phyloP scores from a whole-genome alignment of 768 basidiomycete species.

The Pulveroboletus sp. region DNA sequence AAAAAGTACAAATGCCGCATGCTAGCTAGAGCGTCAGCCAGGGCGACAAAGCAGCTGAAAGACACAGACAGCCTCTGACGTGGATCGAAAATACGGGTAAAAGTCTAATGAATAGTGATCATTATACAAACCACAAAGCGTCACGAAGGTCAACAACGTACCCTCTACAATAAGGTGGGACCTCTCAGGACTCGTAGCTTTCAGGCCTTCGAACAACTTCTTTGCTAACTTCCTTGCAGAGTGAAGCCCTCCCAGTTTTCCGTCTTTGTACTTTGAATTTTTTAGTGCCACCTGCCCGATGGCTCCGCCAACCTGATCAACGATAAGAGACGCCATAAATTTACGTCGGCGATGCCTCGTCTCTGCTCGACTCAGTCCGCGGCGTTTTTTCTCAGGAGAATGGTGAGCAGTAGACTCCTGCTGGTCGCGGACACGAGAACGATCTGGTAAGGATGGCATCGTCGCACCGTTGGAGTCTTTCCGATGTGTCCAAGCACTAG shows the following conservation, averaged over 20 bases:
- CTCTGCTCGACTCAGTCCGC: slow-evolving; percentile 22
- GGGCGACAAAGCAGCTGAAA: not conserved
- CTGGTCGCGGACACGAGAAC: slow-evolving; percentile 11
- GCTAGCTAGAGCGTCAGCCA: slow-evolving; percentile 33
- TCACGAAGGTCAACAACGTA: slow-evolving; percentile 21
- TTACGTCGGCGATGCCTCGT: slow-evolving; percentile 42
- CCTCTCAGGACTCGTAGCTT: slow-evolving; percentile 53
- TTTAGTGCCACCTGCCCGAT: slow-evolving; percentile 71
- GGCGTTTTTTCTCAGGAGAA: slow-evolving; percentile 9
- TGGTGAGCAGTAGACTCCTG: slow-evolving; percentile 9
- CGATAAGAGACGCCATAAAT: slow-evolving; percentile 60
- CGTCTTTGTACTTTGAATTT: slow-evolving; percentile 53
- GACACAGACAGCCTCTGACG: slow-evolving; percentile 57
- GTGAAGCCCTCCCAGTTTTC: slow-evolving; percentile 49
- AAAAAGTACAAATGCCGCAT: slow-evolving; percentile 64
- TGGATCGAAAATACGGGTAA: slow-evolving; percentile 67
- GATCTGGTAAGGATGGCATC: not conserved
- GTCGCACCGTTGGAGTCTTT: slow-evolving; percentile 11
- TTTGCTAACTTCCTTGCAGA: slow-evolving; percentile 65
- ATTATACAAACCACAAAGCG: not conserved
- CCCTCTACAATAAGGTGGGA: slow-evolving; percentile 65
- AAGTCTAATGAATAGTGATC: slow-evolving; percentile 49
- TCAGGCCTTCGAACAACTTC: slow-evolving; percentile 62
- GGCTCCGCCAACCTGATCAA: slow-evolving; percentile 61
- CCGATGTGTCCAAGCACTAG: slow-evolving; percentile 10